Percentiles rank a stretch among this genome's conserved stretches.
Conservation (phyloP, 441 rosid species). For the Hypseocharis bilobata region DNA sequence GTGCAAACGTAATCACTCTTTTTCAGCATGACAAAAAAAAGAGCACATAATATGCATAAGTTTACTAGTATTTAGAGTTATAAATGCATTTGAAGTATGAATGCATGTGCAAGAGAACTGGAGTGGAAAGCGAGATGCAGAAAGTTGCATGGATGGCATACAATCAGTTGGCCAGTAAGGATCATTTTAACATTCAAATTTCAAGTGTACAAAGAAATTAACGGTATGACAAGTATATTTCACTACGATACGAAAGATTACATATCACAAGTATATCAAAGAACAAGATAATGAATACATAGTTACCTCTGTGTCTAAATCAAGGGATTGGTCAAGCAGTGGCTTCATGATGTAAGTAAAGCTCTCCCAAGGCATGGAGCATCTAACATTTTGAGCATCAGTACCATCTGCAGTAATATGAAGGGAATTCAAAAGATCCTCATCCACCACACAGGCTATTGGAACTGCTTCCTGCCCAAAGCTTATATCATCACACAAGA, state of each 20-base stretch:
- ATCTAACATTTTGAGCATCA: slow-evolving; percentile 26
- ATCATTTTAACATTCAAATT: not conserved
- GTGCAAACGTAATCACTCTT: slow-evolving; percentile 6
- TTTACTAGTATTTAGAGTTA: not conserved
- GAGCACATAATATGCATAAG: not conserved
- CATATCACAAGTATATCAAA: slow-evolving; percentile 1
- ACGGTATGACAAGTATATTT: not conserved
- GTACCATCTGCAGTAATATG: slow-evolving; percentile 23
- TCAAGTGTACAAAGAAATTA: not conserved
- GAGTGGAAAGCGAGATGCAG: not conserved
- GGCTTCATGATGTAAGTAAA: slow-evolving; percentile 60
- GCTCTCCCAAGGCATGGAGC: slow-evolving; percentile 66
- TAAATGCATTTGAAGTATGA: too few species aligned
- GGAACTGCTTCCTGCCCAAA: slow-evolving; percentile 71
- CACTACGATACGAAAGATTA: not conserved
- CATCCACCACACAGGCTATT: slow-evolving; percentile 66
- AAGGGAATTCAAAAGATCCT: slow-evolving; percentile 37
- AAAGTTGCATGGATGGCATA: not conserved
- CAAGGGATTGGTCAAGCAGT: slow-evolving; percentile 41
- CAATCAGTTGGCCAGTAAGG: not conserved
- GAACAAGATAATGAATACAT: slow-evolving; percentile 7
- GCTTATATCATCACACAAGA: slow-evolving; percentile 78
- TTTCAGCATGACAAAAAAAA: not conserved
- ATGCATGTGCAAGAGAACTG: not conserved
- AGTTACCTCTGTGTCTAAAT: slow-evolving; percentile 54